Evolutionary conservation across 169 alveolate species (phyloP).

Genomic region (Theileria parva): DNA sequence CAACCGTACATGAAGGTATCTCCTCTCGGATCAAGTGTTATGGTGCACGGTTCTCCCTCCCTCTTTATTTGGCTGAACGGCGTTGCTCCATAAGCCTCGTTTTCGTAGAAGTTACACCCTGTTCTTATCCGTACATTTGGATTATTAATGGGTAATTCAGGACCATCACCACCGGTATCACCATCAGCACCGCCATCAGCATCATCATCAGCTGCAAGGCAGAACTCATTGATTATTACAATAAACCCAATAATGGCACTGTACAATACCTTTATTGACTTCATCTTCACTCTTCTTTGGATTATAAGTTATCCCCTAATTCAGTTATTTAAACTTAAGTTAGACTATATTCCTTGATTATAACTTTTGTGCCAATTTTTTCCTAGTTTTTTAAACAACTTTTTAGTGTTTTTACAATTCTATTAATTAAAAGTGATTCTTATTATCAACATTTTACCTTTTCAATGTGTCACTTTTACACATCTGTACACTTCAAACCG

Average conservation of each 20-base stretch:
- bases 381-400: no score
- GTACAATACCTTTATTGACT: slow-evolving; percentile 2
- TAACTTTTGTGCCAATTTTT: no score
- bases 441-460: no score
- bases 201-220: background rate
- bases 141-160: no score
- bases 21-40: background rate
- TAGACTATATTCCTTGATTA: background rate
- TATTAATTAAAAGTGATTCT: no score
- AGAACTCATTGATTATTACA: background rate
- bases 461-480: no score
- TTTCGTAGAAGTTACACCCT: slow-evolving; percentile 22
- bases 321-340: background rate
- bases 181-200: slow-evolving; percentile 3
- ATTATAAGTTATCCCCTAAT: background rate
- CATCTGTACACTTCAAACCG: no score
- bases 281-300: background rate
- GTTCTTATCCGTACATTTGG: no score
- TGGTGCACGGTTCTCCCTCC: slow-evolving; percentile 4
- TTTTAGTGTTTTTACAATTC: no score
- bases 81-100: background rate
- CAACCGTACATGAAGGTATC: slow-evolving; percentile 22
- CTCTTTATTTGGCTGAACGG: slow-evolving; percentile 7
- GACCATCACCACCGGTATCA: no score
- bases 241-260: background rate